These are phyloP conservation scores for Mycena alexandri DNA, from an alignment of 768 basidiomycete genomes.

Conservation along the genomic window DNA sequence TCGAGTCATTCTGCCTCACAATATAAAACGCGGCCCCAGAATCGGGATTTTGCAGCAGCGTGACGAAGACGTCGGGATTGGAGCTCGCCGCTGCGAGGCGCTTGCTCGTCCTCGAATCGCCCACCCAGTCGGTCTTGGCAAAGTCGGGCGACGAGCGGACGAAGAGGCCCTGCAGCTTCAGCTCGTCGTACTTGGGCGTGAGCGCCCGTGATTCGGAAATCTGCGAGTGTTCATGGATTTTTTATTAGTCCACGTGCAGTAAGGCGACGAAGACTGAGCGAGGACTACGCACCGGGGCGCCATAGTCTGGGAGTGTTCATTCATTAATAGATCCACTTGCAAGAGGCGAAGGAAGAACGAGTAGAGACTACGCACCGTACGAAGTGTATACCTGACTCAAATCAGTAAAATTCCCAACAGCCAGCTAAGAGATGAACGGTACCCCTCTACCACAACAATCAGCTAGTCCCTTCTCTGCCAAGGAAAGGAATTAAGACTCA, in stretches of 20 bases:
- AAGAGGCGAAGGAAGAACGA: no score
- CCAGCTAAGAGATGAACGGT: neutral
- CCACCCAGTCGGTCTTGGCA: slow-evolving; percentile 83
- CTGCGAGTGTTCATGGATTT: slow-evolving; percentile 37
- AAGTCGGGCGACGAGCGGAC: slow-evolving; percentile 83
- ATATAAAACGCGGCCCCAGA: slow-evolving; percentile 76
- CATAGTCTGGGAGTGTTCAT: slow-evolving; percentile 66
- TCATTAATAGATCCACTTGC: no score
- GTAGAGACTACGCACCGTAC: slow-evolving; percentile 50
- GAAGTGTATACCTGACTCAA: slow-evolving; percentile 50
- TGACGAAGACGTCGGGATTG: slow-evolving; percentile 67
- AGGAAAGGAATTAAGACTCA: slow-evolving; percentile 52
- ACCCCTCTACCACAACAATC: neutral
- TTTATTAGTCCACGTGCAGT: neutral
- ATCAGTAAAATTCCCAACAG: neutral
- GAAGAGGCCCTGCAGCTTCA: slow-evolving; percentile 85
- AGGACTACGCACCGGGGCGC: slow-evolving; percentile 61
- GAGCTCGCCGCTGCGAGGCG: slow-evolving; percentile 53
- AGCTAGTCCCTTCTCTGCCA: neutral
- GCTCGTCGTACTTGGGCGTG: slow-evolving; percentile 77
- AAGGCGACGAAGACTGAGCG: no score
- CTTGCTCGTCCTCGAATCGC: slow-evolving; percentile 60
- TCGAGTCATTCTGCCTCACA: slow-evolving; percentile 75
- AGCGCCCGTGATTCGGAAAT: slow-evolving; percentile 79
- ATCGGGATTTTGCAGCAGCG: slow-evolving; percentile 77